Evolutionary conservation across 202 grass and related monocot species (phyloP).

Genomic region (Zizania palustris): DNA sequence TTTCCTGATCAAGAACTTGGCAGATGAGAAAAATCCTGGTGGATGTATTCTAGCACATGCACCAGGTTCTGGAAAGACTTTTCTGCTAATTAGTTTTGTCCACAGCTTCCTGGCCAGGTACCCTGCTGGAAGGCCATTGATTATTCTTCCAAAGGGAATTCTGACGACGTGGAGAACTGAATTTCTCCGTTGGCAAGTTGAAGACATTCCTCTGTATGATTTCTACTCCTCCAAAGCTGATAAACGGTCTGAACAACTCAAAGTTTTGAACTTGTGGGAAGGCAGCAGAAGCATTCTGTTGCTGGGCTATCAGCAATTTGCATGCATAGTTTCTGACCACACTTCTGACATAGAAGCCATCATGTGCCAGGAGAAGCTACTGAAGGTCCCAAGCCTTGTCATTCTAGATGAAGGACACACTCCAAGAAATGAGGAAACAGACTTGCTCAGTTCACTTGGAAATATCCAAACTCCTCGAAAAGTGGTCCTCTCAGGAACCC

Average conservation of each 20-base stretch:
- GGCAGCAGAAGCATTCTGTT: constrained; percentile 73
- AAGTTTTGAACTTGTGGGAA: constrained; percentile 75
- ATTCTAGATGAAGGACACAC: constrained; percentile 96
- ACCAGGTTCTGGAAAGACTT: constrained; percentile 89
- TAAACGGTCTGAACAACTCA: constrained; percentile 62
- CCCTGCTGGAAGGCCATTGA: constrained; percentile 63
- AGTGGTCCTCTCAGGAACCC: constrained; percentile 75
- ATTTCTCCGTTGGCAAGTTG: constrained; percentile 74
- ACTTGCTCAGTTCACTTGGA: constrained; percentile 67
- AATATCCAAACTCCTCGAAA: constrained; percentile 70
- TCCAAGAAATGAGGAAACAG: constrained; percentile 73
- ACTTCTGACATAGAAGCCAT: constrained; percentile 37
- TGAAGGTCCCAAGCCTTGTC: constrained; percentile 72
- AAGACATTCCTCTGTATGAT: constrained; percentile 74
- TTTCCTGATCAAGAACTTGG: constrained; percentile 78
- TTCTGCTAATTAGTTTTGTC: constrained; percentile 86
- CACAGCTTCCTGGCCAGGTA: constrained; percentile 77
- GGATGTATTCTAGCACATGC: constrained; percentile 95
- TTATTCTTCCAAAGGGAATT: constrained; percentile 85
- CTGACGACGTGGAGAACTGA: constrained; percentile 76
- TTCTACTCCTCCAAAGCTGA: constrained; percentile 74
- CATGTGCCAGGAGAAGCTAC: constrained; percentile 60
- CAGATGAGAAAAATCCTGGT: constrained; percentile 65
- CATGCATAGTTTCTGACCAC: constrained; percentile 56
- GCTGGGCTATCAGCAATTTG: constrained; percentile 79